Percentiles rank a stretch among this genome's conserved stretches.
phyloP scores from a whole-genome alignment of 108 stramenopile genomes.

The Schizochytrium sp. region DNA sequence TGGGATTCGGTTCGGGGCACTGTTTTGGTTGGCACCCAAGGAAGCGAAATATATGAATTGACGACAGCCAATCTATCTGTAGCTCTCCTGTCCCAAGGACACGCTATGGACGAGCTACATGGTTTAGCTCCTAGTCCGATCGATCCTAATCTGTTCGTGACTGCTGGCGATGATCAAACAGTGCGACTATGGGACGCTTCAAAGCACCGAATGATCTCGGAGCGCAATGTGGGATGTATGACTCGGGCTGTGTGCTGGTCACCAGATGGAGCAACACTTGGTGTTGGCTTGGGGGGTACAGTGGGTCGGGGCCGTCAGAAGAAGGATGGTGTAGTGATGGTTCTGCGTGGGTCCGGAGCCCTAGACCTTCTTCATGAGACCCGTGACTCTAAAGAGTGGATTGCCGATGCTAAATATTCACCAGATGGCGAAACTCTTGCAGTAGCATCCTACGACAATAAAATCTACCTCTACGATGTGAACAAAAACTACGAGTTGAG shows the following conservation, averaged over 20 bases:
- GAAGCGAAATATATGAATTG: slow-evolving; percentile 76
- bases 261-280: slow-evolving; percentile 67
- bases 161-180: slow-evolving; percentile 79
- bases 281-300: slow-evolving; percentile 75
- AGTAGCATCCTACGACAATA: slow-evolving; percentile 71
- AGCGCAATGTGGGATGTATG: slow-evolving; percentile 63
- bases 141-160: slow-evolving; percentile 71
- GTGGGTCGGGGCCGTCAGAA: slow-evolving; percentile 59
- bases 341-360: slow-evolving; percentile 52
- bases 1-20: slow-evolving; percentile 65
- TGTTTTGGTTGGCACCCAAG: slow-evolving; percentile 77
- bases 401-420: slow-evolving; percentile 67
- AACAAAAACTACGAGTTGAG: slow-evolving; percentile 66
- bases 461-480: slow-evolving; percentile 72
- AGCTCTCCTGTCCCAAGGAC: slow-evolving; percentile 66
- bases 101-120: slow-evolving; percentile 69
- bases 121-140: slow-evolving; percentile 74
- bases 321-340: slow-evolving; percentile 65
- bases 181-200: slow-evolving; percentile 79
- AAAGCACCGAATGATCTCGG: slow-evolving; percentile 62
- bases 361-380: slow-evolving; percentile 68
- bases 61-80: slow-evolving; percentile 70
- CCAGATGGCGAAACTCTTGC: slow-evolving; percentile 73
- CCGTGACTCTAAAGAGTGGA: slow-evolving; percentile 71
- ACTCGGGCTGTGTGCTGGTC: slow-evolving; percentile 75